These are phyloP conservation scores for Suillus clintonianus DNA, from an alignment of 768 basidiomycete species.

Conservation along the genomic window DNA sequence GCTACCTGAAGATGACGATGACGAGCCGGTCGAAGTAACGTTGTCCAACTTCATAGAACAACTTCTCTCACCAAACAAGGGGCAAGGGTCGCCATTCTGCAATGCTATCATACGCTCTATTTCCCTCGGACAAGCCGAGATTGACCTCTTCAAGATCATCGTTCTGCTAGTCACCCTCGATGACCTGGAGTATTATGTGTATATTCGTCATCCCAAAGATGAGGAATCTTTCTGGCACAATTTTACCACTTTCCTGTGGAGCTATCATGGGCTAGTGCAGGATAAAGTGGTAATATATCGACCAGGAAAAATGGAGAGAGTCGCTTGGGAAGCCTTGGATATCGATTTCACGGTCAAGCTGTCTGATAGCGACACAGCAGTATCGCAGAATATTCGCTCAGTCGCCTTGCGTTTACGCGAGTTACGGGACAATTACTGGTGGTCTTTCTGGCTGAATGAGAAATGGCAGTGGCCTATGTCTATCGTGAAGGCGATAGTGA, in stretches of 20 bases:
- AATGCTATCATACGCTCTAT: background rate
- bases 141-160: background rate
- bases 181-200: background rate
- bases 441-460: background rate
- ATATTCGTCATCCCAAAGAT: background rate
- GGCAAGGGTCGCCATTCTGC: background rate
- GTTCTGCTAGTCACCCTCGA: background rate
- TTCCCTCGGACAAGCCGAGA: background rate
- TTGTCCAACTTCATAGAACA: background rate
- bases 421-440: background rate
- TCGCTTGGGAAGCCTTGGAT: background rate
- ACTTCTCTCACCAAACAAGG: background rate
- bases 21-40: background rate
- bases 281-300: background rate
- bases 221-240: background rate
- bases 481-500: background rate
- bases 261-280: background rate
- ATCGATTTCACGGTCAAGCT: background rate
- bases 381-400: background rate
- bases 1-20: too few species aligned
- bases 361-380: background rate
- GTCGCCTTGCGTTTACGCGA: background rate
- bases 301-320: background rate
- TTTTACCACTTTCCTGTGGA: background rate
- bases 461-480: background rate